Evolutionary conservation across 2,329 filamentous ascomycete species (phyloP).

Genomic region (Colletotrichum sp.): DNA sequence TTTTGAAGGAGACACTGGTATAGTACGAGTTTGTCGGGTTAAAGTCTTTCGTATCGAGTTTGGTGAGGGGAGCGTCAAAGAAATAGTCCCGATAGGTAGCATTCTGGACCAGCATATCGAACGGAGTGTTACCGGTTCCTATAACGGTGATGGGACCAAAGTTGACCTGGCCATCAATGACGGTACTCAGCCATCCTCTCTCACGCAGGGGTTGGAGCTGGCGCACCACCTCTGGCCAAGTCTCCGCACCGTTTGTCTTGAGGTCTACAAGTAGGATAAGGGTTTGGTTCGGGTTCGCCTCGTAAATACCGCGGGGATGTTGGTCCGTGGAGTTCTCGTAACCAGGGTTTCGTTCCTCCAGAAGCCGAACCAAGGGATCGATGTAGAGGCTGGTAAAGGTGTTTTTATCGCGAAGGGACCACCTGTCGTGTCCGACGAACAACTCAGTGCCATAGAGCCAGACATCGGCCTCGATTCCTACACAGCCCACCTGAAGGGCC

Average conservation of each 20-base stretch:
- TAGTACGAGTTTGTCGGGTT: conserved; percentile 67
- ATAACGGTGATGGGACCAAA: conserved; percentile 69
- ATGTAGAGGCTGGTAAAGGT: conserved; percentile 69
- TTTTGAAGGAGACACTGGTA: conserved; percentile 62
- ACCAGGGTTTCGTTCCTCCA: conserved; percentile 53
- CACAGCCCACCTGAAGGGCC: conserved; percentile 63
- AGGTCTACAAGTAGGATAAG: conserved; percentile 72
- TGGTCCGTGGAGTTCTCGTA: conserved; percentile 47
- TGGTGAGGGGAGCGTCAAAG: conserved; percentile 67
- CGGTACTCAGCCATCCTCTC: conserved; percentile 59
- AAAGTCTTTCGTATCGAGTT: conserved; percentile 41
- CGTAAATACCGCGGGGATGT: conserved; percentile 56
- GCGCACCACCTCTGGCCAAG: conserved; percentile 55
- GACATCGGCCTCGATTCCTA: conserved; percentile 72
- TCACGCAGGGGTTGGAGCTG: conserved; percentile 64
- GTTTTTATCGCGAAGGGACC: conserved; percentile 53
- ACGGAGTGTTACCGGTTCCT: conserved; percentile 68
- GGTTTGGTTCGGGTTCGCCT: conserved; percentile 54
- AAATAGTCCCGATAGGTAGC: conserved; percentile 64
- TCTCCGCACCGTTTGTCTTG: conserved; percentile 60
- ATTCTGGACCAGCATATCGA: conserved; percentile 58
- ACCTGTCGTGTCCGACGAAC: conserved; percentile 67
- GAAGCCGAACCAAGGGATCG: conserved; percentile 63
- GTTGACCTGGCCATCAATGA: conserved; percentile 53
- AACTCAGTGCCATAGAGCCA: conserved; percentile 62